Evolutionary conservation across 116 monocot species (phyloP), one percentile per base, ranked within the genome.

Genomic region (Cymodocea nodosa): DNA sequence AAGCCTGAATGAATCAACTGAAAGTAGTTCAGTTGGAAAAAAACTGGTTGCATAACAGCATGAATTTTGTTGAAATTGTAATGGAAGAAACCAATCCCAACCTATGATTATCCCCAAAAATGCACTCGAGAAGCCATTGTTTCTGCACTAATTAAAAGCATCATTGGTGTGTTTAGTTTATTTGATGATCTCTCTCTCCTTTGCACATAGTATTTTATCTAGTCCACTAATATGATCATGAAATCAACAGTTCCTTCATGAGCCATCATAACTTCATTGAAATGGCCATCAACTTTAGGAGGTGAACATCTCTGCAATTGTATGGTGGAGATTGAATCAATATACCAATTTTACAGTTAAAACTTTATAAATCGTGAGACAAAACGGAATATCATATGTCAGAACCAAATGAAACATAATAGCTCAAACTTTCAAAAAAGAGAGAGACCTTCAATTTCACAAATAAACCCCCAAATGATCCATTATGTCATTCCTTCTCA

Each of bases 191-290:
- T 65, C 51, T 34, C 7, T 49, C 35, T 65, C 65, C 65, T 65
- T 14, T 10, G 20, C 13, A 7, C 4, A 49, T 50, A 53, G n/a
- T 5, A 16, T 56, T 37, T 39, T n/a, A 24, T 56, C 15, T 20
- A 68, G 36, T 10, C 68, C 35, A n/a, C 50, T 3, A 35, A 68
- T 0, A 68, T 68, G 51, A 13, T 35, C 37, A 37, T 68, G 51
- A 56, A 68, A 68, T 68, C 55, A 15, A 6, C 13, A 9, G 35
- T 68, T 8, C 68, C 68, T 56, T 53, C 37, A 56, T 52, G 53
- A n/a, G 39, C 34, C 56, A 68, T 10, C 19, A 24, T 68, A 2
- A 56, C n/a, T 35, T 15, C 20, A 51, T 55, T 66, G 14, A 4
- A 15, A 68, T 56, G 34, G 14, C 34, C 62, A 35, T 62, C 3